Evolutionary conservation across 305 asterid genomes (phyloP), one percentile per base, ranked within the genome.

Genomic region (Fraxinus baroniana): DNA sequence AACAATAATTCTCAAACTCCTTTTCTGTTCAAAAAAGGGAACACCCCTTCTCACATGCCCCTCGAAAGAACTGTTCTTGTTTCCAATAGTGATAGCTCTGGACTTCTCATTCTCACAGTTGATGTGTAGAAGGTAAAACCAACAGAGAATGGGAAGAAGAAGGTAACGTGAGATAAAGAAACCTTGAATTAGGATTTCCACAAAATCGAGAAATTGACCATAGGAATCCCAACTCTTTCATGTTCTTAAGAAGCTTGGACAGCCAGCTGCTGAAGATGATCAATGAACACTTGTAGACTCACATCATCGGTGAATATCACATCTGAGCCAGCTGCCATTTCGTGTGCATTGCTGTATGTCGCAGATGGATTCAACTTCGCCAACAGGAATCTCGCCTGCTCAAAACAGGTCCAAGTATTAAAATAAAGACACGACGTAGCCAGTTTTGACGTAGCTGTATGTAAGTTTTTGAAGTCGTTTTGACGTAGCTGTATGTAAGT

Each of bases 341-440:
- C 98, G 26, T 90, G 89, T 57, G 95, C 97, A 84, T 92, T 96
- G 74, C 84, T 94, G 90, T 96, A 91, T 2, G 98, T 96, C 70
- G 99, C 98, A 9, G 99, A 96, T n/a, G 99, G 99, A 84, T 96
- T 96, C 93, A 96, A 87, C 89, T 94, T 96, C 39, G 98, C 99
- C 92, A 94, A 90, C 85, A 96, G 86, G 80, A 94, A 96, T 78
- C 99, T 92, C 80, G 99, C 99, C 99, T 96, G 95, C 81, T 36
- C 77, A 86, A 79, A 79, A 46, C 77, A 76, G 15, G 24, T 73
- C 20, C 81, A 17, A 66, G 12, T 44, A 78, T 35, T 74, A 62
- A 39, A 68, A 35, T 74, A 46, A 75, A 30, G 75, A 28, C 37
- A 15, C 12, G 5, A 22, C 30, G 74, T 5, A 66, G 62, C 33